Conservation (phyloP, 169 alveolate species). For the Cardiosporidium cionae region DNA sequence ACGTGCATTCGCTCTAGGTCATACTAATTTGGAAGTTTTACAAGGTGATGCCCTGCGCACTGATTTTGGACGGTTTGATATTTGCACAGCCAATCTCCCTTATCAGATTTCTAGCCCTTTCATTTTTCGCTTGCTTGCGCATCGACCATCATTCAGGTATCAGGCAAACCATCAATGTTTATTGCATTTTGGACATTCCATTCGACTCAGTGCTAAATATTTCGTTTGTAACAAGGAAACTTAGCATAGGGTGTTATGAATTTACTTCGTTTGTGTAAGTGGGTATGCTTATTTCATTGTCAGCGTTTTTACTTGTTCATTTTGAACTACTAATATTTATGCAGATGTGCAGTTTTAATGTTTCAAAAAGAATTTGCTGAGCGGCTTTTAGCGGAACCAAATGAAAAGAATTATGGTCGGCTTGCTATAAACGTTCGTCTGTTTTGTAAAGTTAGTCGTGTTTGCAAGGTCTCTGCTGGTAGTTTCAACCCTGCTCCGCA, state of each 20-base stretch:
- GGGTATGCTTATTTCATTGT: too few species aligned
- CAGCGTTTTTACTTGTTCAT: too few species aligned
- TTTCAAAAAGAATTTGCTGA: slow-evolving; percentile 98
- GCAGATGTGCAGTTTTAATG: slow-evolving; percentile 95
- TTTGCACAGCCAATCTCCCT: slow-evolving; percentile 98
- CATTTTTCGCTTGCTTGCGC: slow-evolving; percentile 90
- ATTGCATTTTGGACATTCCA: too few species aligned
- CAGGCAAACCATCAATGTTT: too few species aligned
- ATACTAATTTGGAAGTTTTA: slow-evolving; percentile 66
- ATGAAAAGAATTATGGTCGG: slow-evolving; percentile 91
- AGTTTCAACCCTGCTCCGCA: slow-evolving; percentile 99
- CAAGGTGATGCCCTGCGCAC: slow-evolving; percentile 91
- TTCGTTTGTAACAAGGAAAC: too few species aligned
- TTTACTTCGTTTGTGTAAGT: too few species aligned
- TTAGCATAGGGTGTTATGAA: too few species aligned
- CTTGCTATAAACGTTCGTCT: slow-evolving; percentile 79
- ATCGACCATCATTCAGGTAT: slow-evolving; percentile 84
- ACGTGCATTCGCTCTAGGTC: slow-evolving; percentile 76
- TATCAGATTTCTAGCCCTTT: slow-evolving; percentile 97
- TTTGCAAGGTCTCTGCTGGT: slow-evolving; percentile 90
- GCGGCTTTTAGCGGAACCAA: slow-evolving; percentile 90
- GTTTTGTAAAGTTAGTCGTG: slow-evolving; percentile 75
- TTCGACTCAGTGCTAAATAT: too few species aligned
- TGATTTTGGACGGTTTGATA: slow-evolving; percentile 89
- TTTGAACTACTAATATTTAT: too few species aligned